A percentile compares a stretch with the other conserved stretches of the same genome.
These are phyloP conservation scores for Hymenoscyphus scutula DNA, from an alignment of 2,329 filamentous ascomycete species.

Conservation along the genomic window DNA sequence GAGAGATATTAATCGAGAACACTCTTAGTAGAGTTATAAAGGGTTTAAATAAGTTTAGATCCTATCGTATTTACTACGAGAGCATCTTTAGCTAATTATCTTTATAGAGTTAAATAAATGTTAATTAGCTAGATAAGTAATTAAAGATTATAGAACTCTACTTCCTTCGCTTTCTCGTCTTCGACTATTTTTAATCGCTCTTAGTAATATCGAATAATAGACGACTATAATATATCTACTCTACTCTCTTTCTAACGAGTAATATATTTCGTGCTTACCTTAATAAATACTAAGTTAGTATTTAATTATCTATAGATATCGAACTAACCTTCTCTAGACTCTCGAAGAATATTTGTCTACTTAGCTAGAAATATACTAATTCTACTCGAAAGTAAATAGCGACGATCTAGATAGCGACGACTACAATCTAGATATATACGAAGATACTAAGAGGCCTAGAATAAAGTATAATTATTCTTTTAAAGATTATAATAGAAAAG, in stretches of 20 bases:
- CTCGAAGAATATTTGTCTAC: constrained; percentile 8
- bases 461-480: constrained; percentile 7
- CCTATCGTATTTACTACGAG: constrained; percentile 9
- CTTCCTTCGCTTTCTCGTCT: constrained; percentile 11
- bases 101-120: constrained; percentile 5
- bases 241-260: constrained; percentile 13
- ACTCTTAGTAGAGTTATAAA: constrained; percentile 10
- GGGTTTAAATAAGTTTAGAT: constrained; percentile 16
- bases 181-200: constrained; percentile 10
- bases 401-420: constrained; percentile 14
- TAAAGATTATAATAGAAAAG: constrained; percentile 6
- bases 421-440: constrained; percentile 12
- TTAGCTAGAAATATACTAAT: constrained; percentile 8
- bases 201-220: constrained; percentile 13
- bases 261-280: constrained; percentile 10
- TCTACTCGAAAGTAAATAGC: constrained; percentile 14
- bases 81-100: too few relatives aligned
- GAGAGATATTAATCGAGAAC: constrained; percentile 11
- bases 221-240: constrained; percentile 11
- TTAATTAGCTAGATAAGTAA: constrained; percentile 9
- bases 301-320: constrained; percentile 13
- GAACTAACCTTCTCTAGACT: constrained; percentile 16
- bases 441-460: constrained; percentile 9
- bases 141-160: constrained; percentile 8
- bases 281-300: constrained; percentile 16